Evolutionary conservation across 2,329 filamentous ascomycete genomes (phyloP).

Genomic region (Aaosphaeria pasadenensis): DNA sequence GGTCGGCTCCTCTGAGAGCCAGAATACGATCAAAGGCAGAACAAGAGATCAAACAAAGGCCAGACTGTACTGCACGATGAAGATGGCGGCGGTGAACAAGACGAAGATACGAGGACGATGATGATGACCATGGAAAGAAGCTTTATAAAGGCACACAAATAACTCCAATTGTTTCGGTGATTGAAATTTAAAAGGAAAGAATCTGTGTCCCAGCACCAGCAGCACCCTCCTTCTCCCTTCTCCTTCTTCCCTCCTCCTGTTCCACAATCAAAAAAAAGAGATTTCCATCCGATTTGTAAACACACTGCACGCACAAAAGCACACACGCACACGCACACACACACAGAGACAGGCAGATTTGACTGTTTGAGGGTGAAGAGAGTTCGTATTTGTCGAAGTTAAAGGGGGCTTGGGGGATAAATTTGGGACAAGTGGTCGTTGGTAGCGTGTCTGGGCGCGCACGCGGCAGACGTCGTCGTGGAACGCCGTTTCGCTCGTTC

Average conservation of each 20-base stretch:
- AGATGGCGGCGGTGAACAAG: too few relatives aligned
- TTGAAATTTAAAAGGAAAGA: background rate
- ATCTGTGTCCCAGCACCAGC: background rate
- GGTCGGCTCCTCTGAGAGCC: too few relatives aligned
- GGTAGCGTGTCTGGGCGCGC: slow-evolving; percentile 8
- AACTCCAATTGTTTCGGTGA: slow-evolving; percentile 26
- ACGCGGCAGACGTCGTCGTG: slow-evolving; percentile 23
- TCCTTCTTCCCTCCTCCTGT: too few relatives aligned
- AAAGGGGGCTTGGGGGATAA: slow-evolving; percentile 14
- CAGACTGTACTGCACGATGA: too few relatives aligned
- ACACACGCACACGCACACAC: slow-evolving; percentile 32
- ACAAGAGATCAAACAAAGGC: too few relatives aligned
- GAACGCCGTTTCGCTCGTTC: slow-evolving; percentile 17
- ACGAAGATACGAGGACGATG: background rate
- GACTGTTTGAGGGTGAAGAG: background rate
- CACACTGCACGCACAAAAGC: slow-evolving; percentile 25
- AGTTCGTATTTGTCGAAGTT: slow-evolving; percentile 1
- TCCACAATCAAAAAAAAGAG: too few relatives aligned
- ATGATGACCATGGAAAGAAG: background rate
- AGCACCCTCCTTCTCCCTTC: background rate
- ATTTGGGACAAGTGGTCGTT: slow-evolving; percentile 3
- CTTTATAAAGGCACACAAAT: slow-evolving; percentile 11
- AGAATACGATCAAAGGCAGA: too few relatives aligned
- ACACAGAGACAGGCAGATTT: slow-evolving; percentile 16
- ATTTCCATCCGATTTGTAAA: slow-evolving; percentile 27